phyloP scores from a whole-genome alignment of 805 yeast species.

The Kazachstania taianensis region DNA sequence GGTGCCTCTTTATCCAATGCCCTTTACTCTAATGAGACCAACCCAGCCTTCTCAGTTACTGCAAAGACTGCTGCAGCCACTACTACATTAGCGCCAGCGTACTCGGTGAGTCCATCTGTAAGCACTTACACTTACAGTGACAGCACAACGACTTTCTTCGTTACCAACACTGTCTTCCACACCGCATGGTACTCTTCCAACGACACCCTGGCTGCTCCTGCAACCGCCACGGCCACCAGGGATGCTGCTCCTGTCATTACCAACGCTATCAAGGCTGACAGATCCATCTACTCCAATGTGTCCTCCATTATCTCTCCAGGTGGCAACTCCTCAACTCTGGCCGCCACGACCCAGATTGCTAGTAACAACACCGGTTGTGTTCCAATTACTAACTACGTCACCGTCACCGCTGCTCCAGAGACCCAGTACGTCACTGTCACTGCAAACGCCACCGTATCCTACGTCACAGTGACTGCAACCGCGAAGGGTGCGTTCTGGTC shows the following conservation, averaged over 20 bases:
- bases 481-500: constrained; percentile 2
- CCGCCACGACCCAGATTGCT: not conserved
- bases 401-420: constrained; percentile 4
- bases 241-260: not conserved
- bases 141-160: constrained; percentile 18
- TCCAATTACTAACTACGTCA: constrained; percentile 10
- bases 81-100: constrained; percentile 15
- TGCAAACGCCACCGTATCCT: constrained; percentile 11
- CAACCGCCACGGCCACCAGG: not conserved
- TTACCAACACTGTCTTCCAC: constrained; percentile 17
- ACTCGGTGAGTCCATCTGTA: constrained; percentile 12
- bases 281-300: constrained; percentile 1
- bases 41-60: constrained; percentile 1
- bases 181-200: constrained; percentile 14
- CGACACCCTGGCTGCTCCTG: constrained; percentile 1
- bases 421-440: constrained; percentile 17
- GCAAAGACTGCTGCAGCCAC: constrained; percentile 3
- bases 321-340: not conserved
- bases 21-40: constrained; percentile 13
- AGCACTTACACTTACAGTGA: constrained; percentile 16
- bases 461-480: constrained; percentile 16
- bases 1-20: constrained; percentile 12
- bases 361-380: constrained; percentile 8
- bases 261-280: constrained; percentile 2
- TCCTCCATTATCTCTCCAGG: not conserved